These are phyloP conservation scores for Ophiostoma perfectum DNA, from an alignment of 2,329 filamentous ascomycete species.

Conservation along the genomic window DNA sequence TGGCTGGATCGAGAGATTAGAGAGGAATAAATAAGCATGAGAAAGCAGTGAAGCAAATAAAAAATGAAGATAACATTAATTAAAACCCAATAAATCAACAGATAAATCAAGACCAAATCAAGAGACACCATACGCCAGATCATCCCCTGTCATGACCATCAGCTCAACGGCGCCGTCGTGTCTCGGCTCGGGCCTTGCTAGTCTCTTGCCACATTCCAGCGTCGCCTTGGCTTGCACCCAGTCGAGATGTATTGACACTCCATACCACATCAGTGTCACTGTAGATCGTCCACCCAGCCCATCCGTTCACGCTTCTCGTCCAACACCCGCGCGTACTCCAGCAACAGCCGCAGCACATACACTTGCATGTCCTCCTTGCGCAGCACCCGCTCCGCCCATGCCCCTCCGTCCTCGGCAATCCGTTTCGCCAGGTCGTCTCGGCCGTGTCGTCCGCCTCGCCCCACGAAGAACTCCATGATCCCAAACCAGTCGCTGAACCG, in stretches of 20 bases:
- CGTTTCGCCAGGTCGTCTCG: constrained; percentile 56
- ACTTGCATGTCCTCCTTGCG: constrained; percentile 69
- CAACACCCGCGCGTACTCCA: constrained; percentile 56
- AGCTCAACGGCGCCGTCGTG: neutral
- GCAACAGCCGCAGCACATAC: constrained; percentile 59
- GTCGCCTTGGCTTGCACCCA: neutral
- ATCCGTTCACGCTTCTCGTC: constrained; percentile 48
- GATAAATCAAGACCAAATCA: neutral
- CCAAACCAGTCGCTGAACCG: constrained; percentile 66
- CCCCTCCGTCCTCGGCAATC: constrained; percentile 61
- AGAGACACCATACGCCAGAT: neutral
- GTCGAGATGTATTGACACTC: too few species aligned
- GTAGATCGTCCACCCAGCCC: constrained; percentile 52
- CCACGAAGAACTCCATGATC: constrained; percentile 69
- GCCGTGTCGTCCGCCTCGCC: constrained; percentile 37
- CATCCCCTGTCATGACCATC: neutral
- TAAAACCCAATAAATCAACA: neutral
- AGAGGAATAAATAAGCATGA: neutral
- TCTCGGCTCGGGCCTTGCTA: constrained; percentile 6
- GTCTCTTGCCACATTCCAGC: constrained; percentile 6
- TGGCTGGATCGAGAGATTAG: neutral
- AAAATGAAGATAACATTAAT: neutral
- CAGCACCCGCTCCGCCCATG: constrained; percentile 64
- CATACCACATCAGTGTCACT: neutral
- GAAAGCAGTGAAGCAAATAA: neutral